Conservation (phyloP, 768 basidiomycete genomes). For the Phanerodontia chrysosporium region DNA sequence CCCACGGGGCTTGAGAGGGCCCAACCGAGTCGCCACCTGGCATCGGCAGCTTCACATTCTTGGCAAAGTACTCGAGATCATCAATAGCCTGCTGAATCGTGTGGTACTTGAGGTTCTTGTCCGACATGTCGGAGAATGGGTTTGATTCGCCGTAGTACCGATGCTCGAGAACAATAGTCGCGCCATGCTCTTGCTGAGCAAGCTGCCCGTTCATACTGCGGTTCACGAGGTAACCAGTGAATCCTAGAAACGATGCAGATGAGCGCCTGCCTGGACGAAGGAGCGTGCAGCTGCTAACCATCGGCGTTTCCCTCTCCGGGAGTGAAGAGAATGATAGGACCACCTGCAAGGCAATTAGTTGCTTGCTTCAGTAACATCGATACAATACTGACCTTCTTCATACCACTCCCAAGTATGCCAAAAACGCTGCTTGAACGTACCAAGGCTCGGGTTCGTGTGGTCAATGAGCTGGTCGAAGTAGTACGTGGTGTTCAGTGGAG, state of each 20-base stretch:
- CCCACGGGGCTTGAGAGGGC: conserved; percentile 41
- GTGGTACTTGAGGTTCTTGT: conserved; percentile 49
- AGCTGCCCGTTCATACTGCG: conserved; percentile 54
- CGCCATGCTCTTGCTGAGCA: conserved; percentile 59
- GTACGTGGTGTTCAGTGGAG: conserved; percentile 33
- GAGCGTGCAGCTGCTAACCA: background rate
- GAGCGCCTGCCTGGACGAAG: background rate
- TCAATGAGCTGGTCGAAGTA: conserved; percentile 49
- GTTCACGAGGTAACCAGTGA: conserved; percentile 52
- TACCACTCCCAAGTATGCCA: conserved; percentile 70
- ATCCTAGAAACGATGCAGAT: conserved; percentile 12
- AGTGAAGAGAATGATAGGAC: conserved; percentile 14
- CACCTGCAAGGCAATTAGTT: conserved; percentile 10
- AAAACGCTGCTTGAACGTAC: conserved; percentile 70
- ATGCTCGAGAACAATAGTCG: conserved; percentile 62
- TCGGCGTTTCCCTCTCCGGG: conserved; percentile 12
- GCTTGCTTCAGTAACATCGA: conserved; percentile 34
- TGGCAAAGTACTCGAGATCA: conserved; percentile 62
- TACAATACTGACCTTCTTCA: conserved; percentile 43
- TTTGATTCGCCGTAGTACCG: conserved; percentile 71
- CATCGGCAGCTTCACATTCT: conserved; percentile 61
- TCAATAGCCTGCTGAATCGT: conserved; percentile 70
- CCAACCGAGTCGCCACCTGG: conserved; percentile 54
- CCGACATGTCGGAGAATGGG: conserved; percentile 54
- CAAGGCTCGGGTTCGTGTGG: conserved; percentile 47